Conservation (phyloP, 768 basidiomycete species). For the Macrolepiota fuliginosa region DNA sequence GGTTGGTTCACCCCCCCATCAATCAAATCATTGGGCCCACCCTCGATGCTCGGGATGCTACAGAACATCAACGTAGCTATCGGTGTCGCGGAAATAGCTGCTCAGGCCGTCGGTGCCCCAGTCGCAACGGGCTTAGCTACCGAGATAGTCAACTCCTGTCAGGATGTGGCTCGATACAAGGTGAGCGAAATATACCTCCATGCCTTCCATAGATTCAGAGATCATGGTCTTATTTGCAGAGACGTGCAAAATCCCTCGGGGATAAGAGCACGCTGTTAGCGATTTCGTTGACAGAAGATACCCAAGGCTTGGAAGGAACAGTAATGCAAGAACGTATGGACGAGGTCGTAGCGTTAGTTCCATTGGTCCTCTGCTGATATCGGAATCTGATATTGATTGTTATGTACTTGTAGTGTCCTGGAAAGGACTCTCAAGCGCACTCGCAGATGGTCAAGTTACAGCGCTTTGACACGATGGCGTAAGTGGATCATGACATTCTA, state of each 20-base stretch:
- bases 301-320: slow-evolving; percentile 34
- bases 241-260: slow-evolving; percentile 39
- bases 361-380: neutral
- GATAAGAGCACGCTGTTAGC: slow-evolving; percentile 39
- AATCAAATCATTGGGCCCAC: neutral
- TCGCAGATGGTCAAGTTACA: slow-evolving; percentile 36
- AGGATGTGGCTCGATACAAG: slow-evolving; percentile 47
- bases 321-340: slow-evolving; percentile 39
- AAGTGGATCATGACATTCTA: slow-evolving; percentile 14
- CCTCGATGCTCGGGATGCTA: slow-evolving; percentile 16
- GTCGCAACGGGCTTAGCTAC: slow-evolving; percentile 41
- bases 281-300: slow-evolving; percentile 37
- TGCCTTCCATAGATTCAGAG: neutral
- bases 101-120: slow-evolving; percentile 42
- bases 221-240: slow-evolving; percentile 24
- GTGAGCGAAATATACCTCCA: slow-evolving; percentile 24
- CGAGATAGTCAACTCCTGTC: slow-evolving; percentile 43
- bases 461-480: slow-evolving; percentile 37
- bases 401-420: slow-evolving; percentile 34
- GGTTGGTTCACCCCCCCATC: neutral
- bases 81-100: slow-evolving; percentile 39
- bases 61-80: slow-evolving; percentile 21
- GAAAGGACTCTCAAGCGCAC: slow-evolving; percentile 36
- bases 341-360: slow-evolving; percentile 41
- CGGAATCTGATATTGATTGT: neutral